A percentile compares a stretch with the other conserved stretches of the same genome.
Evolutionary conservation across 2,329 filamentous ascomycete species (phyloP).

Genomic region (Podosphaera aphanis): DNA sequence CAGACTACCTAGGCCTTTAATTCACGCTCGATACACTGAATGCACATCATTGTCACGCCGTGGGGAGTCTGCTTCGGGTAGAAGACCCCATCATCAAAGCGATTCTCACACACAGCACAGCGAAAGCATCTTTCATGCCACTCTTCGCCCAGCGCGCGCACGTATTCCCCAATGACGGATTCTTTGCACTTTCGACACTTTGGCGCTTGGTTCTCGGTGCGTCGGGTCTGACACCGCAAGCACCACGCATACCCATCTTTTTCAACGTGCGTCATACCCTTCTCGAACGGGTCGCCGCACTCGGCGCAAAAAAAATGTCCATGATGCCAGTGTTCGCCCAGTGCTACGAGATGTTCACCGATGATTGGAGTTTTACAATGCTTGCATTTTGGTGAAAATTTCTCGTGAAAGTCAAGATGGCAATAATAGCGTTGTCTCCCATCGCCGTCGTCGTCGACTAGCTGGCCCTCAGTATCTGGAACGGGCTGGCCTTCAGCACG

Average conservation of each 20-base stretch:
- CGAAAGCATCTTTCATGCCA: conserved; percentile 89
- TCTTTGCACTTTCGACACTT: conserved; percentile 71
- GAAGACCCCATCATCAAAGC: conserved; percentile 41
- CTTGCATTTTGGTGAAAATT: conserved; percentile 79
- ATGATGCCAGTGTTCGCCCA: conserved; percentile 87
- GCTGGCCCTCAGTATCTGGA: conserved; percentile 37
- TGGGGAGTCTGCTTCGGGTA: conserved; percentile 33
- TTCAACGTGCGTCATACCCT: conserved; percentile 52
- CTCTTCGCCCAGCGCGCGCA: conserved; percentile 70
- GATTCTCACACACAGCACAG: conserved; percentile 38
- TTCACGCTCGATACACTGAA: conserved; percentile 33
- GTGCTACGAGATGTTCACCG: conserved; percentile 79
- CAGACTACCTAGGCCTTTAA: conserved; percentile 33
- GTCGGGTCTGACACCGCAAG: conserved; percentile 71
- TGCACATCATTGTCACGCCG: conserved; percentile 29
- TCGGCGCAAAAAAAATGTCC: conserved; percentile 98
- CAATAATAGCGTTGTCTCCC: conserved; percentile 69
- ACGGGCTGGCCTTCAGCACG: conserved; percentile 34
- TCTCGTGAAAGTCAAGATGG: conserved; percentile 95
- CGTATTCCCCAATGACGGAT: conserved; percentile 72
- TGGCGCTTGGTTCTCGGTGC: conserved; percentile 66
- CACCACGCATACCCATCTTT: conserved; percentile 98
- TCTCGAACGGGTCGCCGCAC: conserved; percentile 83
- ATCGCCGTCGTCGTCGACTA: conserved; percentile 49
- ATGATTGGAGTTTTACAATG: conserved; percentile 93